A percentile compares a stretch with the other conserved stretches of the same genome.
phyloP scores from a whole-genome alignment of 345 rosid genomes.

The Eucalyptus pumila region DNA sequence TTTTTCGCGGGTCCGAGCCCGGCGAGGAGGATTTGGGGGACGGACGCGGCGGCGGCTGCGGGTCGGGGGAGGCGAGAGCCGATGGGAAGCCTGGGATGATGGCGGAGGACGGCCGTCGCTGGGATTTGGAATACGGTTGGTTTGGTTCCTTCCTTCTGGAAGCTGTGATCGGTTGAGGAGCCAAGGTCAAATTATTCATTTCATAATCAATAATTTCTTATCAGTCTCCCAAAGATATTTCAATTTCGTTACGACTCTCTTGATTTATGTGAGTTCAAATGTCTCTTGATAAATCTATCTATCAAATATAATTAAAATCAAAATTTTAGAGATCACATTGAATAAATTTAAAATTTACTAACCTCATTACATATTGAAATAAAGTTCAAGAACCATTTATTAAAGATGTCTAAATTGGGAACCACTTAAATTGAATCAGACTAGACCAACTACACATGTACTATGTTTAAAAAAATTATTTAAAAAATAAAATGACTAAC shows the following conservation, averaged over 20 bases:
- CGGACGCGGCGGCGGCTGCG: background rate
- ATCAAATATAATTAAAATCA: background rate
- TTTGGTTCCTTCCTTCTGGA: background rate
- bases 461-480: too few relatives aligned
- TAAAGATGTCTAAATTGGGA: rapidly evolving
- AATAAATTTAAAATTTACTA: too few relatives aligned
- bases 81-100: background rate
- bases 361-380: too few relatives aligned
- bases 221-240: background rate
- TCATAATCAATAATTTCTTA: background rate
- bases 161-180: background rate
- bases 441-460: too few relatives aligned
- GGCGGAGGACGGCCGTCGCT: background rate
- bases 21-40: background rate
- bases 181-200: background rate
- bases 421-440: too few relatives aligned
- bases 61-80: background rate
- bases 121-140: background rate
- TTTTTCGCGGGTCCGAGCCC: background rate
- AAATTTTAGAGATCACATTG: background rate
- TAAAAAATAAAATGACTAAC: too few relatives aligned
- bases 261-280: background rate
- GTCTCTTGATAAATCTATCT: background rate
- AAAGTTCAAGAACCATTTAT: too few relatives aligned
- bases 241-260: background rate